A percentile compares a stretch with the other conserved stretches of the same genome.
phyloP scores from a whole-genome alignment of 2,329 filamentous ascomycete genomes.

The Pseudogymnoascus sp. region DNA sequence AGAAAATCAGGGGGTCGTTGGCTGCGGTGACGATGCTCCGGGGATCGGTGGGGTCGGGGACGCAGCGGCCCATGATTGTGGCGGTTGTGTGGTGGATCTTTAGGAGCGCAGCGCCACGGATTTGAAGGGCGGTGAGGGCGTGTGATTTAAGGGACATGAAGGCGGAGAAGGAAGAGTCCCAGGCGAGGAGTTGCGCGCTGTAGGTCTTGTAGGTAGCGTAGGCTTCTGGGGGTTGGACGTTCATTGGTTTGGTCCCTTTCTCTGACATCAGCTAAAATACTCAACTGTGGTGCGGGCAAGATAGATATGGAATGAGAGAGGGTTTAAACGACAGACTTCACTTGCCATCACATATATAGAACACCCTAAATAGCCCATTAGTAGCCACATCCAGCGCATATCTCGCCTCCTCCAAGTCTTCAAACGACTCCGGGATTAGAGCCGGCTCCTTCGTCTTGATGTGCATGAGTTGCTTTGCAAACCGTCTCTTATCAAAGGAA shows the following conservation, averaged over 20 bases:
- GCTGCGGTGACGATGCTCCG: background rate
- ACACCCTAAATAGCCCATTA: slow-evolving; percentile 22
- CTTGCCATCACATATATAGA: slow-evolving; percentile 20
- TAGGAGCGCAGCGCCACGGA: slow-evolving; percentile 25
- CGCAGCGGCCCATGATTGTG: slow-evolving; percentile 19
- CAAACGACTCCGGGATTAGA: slow-evolving; percentile 17
- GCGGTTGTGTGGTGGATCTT: slow-evolving; percentile 24
- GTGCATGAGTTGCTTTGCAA: slow-evolving; percentile 17
- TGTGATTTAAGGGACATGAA: slow-evolving; percentile 22
- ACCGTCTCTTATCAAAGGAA: slow-evolving; percentile 15
- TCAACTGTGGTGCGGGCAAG: background rate
- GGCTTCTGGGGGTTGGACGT: slow-evolving; percentile 15
- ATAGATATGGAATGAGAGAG: background rate
- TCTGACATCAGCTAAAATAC: background rate
- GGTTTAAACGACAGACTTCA: background rate
- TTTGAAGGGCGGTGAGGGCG: slow-evolving; percentile 19
- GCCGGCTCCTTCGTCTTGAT: slow-evolving; percentile 11
- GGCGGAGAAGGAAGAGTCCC: slow-evolving; percentile 18
- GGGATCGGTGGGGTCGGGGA: background rate
- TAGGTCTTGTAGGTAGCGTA: slow-evolving; percentile 16
- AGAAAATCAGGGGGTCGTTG: background rate
- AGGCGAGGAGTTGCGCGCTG: slow-evolving; percentile 4
- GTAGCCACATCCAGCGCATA: slow-evolving; percentile 18
- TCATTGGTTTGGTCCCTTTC: slow-evolving; percentile 13
- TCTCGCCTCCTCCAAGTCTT: slow-evolving; percentile 21